A percentile compares a stretch with the other conserved stretches of the same genome.
phyloP scores from a whole-genome alignment of 1,284 basidiomycete species.

The Ustilago loliicola region DNA sequence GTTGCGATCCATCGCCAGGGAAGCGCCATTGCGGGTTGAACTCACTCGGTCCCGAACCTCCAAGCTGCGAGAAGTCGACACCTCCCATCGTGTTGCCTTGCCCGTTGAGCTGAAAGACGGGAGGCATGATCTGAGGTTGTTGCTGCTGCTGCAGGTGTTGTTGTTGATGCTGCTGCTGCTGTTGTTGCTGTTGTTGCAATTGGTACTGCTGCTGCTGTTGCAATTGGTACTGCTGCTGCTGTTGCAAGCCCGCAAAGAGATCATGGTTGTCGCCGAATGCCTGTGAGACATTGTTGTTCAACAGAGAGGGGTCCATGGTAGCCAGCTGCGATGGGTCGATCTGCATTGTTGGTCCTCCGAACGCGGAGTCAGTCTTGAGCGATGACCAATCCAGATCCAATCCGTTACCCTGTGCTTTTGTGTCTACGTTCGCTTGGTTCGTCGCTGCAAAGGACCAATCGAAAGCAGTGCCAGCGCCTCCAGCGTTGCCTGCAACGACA shows the following conservation, averaged over 20 bases:
- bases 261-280: slow-evolving; percentile 10
- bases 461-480: slow-evolving; percentile 28
- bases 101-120: slow-evolving; percentile 41
- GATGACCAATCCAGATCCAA: slow-evolving; percentile 32
- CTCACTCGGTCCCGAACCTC: slow-evolving; percentile 20
- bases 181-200: slow-evolving; percentile 15
- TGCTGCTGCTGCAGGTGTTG: slow-evolving; percentile 21
- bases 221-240: slow-evolving; percentile 28
- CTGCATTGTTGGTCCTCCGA: slow-evolving; percentile 9
- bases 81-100: slow-evolving; percentile 29
- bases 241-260: slow-evolving; percentile 23
- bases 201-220: slow-evolving; percentile 20
- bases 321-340: slow-evolving; percentile 25
- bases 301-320: slow-evolving; percentile 50
- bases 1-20: slow-evolving; percentile 21
- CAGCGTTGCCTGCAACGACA: slow-evolving; percentile 30
- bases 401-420: slow-evolving; percentile 14
- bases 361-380: slow-evolving; percentile 22
- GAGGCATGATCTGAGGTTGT: slow-evolving; percentile 26
- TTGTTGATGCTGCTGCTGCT: slow-evolving; percentile 13
- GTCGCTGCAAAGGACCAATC: slow-evolving; percentile 43
- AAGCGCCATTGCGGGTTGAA: slow-evolving; percentile 51
- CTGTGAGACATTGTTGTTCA: slow-evolving; percentile 31
- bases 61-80: slow-evolving; percentile 25
- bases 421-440: slow-evolving; percentile 17